These are phyloP conservation scores for Pythium dissotocum DNA, from an alignment of 352 stramenopile genomes.

Conservation along the genomic window DNA sequence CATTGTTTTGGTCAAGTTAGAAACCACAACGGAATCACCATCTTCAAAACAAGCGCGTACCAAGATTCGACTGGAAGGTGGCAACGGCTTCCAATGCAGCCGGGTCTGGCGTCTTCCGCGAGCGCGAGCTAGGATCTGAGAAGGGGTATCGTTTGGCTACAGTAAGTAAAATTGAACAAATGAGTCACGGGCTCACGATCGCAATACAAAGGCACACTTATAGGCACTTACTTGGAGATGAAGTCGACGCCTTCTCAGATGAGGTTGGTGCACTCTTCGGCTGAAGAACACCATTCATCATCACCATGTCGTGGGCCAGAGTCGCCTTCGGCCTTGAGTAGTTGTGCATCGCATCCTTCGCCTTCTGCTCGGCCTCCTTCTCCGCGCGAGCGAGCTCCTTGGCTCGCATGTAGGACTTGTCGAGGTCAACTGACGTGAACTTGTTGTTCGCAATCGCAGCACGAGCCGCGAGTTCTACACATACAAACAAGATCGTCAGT, in stretches of 20 bases:
- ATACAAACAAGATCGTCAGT: not conserved
- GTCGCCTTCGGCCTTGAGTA: too few species aligned
- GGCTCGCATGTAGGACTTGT: constrained; percentile 53
- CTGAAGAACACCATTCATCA: constrained; percentile 64
- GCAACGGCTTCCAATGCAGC: constrained; percentile 48
- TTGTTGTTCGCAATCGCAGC: constrained; percentile 45
- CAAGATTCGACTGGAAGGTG: constrained; percentile 60
- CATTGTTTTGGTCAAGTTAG: not conserved
- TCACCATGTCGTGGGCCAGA: constrained; percentile 43
- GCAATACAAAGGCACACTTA: not conserved
- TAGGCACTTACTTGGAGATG: constrained; percentile 13
- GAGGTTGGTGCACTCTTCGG: constrained; percentile 34
- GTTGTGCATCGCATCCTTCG: constrained; percentile 32
- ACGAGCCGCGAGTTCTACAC: constrained; percentile 20
- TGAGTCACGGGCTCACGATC: not conserved
- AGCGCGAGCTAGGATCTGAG: constrained; percentile 45
- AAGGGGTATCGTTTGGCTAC: constrained; percentile 64
- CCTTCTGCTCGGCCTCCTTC: constrained; percentile 57
- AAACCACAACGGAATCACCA: constrained; percentile 3
- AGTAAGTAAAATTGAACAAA: not conserved
- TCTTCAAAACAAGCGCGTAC: constrained; percentile 19
- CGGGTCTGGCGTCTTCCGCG: constrained; percentile 35
- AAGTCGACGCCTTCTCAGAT: not conserved
- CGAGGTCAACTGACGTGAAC: constrained; percentile 49
- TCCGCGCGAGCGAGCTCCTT: constrained; percentile 52